Evolutionary conservation across 169 alveolate species (phyloP).

Genomic region (Pseudocohnilembus persalinus): DNA sequence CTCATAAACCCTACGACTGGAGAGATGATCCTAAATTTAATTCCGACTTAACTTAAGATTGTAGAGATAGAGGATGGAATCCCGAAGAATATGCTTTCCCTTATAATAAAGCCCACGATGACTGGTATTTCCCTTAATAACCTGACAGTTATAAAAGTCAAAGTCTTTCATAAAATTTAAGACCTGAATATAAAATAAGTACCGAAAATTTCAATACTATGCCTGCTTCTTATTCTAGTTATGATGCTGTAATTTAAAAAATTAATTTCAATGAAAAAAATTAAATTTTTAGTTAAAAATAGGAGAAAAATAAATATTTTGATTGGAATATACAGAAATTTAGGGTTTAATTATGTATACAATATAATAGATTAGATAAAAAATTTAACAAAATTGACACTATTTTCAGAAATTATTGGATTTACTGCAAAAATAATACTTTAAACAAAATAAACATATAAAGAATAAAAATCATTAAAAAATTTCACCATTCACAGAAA

Average conservation of each 20-base stretch:
- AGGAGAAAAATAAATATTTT: too few relatives aligned
- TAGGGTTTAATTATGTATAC: too few relatives aligned
- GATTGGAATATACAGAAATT: too few relatives aligned
- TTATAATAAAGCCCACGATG: conserved; percentile 31
- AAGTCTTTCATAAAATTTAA: conserved; percentile 14
- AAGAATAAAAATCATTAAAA: too few relatives aligned
- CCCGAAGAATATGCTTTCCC: conserved; percentile 41
- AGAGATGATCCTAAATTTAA: conserved; percentile 46
- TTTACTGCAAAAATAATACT: too few relatives aligned
- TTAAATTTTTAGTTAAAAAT: too few relatives aligned
- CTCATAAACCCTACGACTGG: conserved; percentile 43
- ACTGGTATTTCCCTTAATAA: neutral
- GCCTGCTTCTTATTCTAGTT: conserved; percentile 21
- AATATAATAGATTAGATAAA: too few relatives aligned
- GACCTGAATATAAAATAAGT: conserved; percentile 41
- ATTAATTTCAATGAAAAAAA: too few relatives aligned
- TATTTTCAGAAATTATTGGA: too few relatives aligned
- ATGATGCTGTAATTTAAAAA: conserved; percentile 8
- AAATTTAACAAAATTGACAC: too few relatives aligned
- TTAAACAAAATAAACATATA: too few relatives aligned
- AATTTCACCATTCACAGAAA: too few relatives aligned
- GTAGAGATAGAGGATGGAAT: conserved; percentile 45
- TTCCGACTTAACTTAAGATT: conserved; percentile 22
- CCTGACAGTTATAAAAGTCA: neutral
- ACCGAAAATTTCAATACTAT: neutral